Evolutionary conservation across 768 basidiomycete genomes (phyloP).

Genomic region (Phlebiopsis flavidoalba): DNA sequence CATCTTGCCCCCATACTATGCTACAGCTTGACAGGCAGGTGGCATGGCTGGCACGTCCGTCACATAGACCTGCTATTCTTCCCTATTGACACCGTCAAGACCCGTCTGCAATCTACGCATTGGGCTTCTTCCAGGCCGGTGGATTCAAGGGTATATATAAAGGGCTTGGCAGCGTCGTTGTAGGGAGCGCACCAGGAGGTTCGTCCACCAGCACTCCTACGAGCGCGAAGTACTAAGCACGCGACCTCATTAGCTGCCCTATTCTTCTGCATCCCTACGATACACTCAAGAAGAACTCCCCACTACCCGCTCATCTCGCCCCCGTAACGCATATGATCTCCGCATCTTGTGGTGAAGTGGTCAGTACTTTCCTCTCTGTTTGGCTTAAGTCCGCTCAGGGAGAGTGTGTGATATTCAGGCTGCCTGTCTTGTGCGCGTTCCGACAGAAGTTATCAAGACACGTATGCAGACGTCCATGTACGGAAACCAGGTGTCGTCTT

Average conservation of each 20-base stretch:
- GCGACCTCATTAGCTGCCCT: slow-evolving; percentile 62
- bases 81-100: slow-evolving; percentile 96
- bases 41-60: slow-evolving; percentile 88
- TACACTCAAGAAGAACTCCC: slow-evolving; percentile 71
- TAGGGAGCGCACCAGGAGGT: slow-evolving; percentile 97
- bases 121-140: slow-evolving; percentile 80
- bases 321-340: slow-evolving; percentile 61
- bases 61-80: slow-evolving; percentile 96
- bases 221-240: neutral
- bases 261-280: slow-evolving; percentile 97
- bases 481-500: slow-evolving; percentile 48
- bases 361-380: slow-evolving; percentile 21
- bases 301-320: slow-evolving; percentile 52
- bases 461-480: slow-evolving; percentile 85
- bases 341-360: slow-evolving; percentile 48
- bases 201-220: slow-evolving; percentile 11
- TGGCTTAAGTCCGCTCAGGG: neutral
- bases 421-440: slow-evolving; percentile 90
- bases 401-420: slow-evolving; percentile 37
- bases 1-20: neutral
- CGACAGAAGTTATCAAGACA: slow-evolving; percentile 95
- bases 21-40: slow-evolving; percentile 53
- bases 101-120: slow-evolving; percentile 85
- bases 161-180: slow-evolving; percentile 89
- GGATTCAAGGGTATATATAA: slow-evolving; percentile 91